These are phyloP conservation scores for Tranzscheliella williamsii DNA, from an alignment of 1,284 basidiomycete genomes.

Conservation along the genomic window DNA sequence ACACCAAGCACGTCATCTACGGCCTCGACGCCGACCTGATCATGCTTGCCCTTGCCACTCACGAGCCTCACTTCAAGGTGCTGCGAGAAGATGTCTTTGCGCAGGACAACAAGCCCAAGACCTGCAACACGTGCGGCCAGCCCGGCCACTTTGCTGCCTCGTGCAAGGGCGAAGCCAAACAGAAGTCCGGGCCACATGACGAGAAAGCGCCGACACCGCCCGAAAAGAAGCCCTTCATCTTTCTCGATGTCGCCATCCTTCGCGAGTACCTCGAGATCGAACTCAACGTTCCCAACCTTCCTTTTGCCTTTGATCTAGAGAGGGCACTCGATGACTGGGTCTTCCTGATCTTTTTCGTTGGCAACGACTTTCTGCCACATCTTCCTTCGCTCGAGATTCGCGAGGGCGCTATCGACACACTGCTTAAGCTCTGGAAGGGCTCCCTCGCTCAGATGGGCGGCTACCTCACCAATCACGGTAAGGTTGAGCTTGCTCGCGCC, in stretches of 20 bases:
- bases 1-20: conserved; percentile 95
- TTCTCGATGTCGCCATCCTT: conserved; percentile 91
- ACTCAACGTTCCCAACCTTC: conserved; percentile 75
- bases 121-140: conserved; percentile 87
- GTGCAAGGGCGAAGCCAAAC: conserved; percentile 67
- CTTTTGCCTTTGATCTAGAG: conserved; percentile 93
- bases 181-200: conserved; percentile 58
- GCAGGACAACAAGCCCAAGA: conserved; percentile 67
- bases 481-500: conserved; percentile 80
- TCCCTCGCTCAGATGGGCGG: conserved; percentile 93
- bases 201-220: conserved; percentile 64
- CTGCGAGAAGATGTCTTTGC: conserved; percentile 96
- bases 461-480: conserved; percentile 91
- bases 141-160: conserved; percentile 91
- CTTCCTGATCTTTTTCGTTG: conserved; percentile 98
- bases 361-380: conserved; percentile 99
- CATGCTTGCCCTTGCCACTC: conserved; percentile 96
- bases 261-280: conserved; percentile 98
- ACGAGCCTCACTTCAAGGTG: conserved; percentile 96
- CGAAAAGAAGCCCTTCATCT: conserved; percentile 97
- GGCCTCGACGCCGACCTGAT: conserved; percentile 98
- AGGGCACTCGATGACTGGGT: conserved; percentile 99
- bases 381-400: conserved; percentile 96
- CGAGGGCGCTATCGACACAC: conserved; percentile 96
- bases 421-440: conserved; percentile 92